Evolutionary conservation across 257 asterid species (phyloP), one percentile per base, ranked within the genome.

Genomic region (Mitragyna speciosa): DNA sequence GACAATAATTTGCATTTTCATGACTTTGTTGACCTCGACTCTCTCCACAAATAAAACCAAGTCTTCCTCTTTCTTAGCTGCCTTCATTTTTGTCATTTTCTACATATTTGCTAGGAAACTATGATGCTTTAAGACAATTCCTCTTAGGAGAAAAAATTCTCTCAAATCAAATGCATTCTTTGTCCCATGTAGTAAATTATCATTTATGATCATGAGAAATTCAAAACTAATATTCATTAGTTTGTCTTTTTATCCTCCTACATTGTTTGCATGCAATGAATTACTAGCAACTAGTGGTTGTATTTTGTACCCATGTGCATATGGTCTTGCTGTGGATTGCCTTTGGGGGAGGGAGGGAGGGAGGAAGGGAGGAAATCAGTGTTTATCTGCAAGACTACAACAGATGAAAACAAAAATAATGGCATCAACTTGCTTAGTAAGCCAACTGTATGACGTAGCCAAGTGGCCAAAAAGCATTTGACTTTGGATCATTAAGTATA

Each of bases 331-430:
- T 2, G 80, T 72, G 82, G 79, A 84, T 72, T 68, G 86, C 73
- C 56, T 67, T 28, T 16, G 59, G 61, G 30, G 28, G 17, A 17
- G 79, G 31, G 2, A 28, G 43, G 20, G 26, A 36, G 19, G 22
- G n/a, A 45, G 33, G 3, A 2, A n/a, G n/a, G n/a, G 65, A n/a
- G 39, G 31, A 17, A 17, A 70, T 58, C 33, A 68, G 84, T 78
- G 79, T 82, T 87, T 87, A 87, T 87, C 91, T 85, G 59, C 80
- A 78, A 78, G 73, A 70, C 91, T 85, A 52, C 80, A 78, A 78
- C 76, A 70, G 56, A 81, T 85, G 79, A 83, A 76, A 80, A 87
- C 84, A 82, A 85, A 73, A 67, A 3, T 47, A 78, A 75, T 12
- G 30, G 52, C 26, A 78, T 76, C 76, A 72, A 82, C 39, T 80